Percentiles rank a stretch among this genome's conserved stretches.
Conservation (phyloP, 495 filamentous ascomycete species). For the Penicillium malachiteum region DNA sequence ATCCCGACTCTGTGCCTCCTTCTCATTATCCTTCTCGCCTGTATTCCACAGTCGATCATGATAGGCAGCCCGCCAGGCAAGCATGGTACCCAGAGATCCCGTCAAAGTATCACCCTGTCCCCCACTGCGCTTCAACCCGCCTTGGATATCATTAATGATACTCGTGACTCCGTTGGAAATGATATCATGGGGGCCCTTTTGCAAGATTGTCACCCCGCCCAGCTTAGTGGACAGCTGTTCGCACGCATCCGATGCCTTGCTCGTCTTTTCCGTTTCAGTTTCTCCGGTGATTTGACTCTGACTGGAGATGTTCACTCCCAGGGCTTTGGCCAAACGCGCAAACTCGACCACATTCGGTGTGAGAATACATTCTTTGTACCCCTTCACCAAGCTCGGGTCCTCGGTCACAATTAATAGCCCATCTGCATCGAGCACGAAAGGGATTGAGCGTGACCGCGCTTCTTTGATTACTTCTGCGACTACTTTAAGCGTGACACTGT, state of each 20-base stretch:
- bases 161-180: slow-evolving; percentile 81
- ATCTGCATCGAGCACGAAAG: slow-evolving; percentile 91
- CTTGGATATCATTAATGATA: slow-evolving; percentile 67
- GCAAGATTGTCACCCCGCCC: slow-evolving; percentile 84
- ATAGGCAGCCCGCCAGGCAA: slow-evolving; percentile 87
- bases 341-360: slow-evolving; percentile 97
- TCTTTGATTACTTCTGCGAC: slow-evolving; percentile 76
- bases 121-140: slow-evolving; percentile 85
- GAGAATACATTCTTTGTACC: slow-evolving; percentile 81
- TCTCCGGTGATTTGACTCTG: slow-evolving; percentile 42
- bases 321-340: slow-evolving; percentile 68
- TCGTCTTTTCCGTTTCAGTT: slow-evolving; percentile 43
- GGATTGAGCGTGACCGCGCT: slow-evolving; percentile 69
- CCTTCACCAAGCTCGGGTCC: slow-evolving; percentile 72
- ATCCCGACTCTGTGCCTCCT: slow-evolving; percentile 36
- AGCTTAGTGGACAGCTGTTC: slow-evolving; percentile 72
- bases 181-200: slow-evolving; percentile 84
- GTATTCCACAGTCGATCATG: slow-evolving; percentile 77
- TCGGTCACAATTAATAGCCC: slow-evolving; percentile 75
- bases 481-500: slow-evolving; percentile 85
- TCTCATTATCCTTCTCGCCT: slow-evolving; percentile 43
- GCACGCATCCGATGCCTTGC: slow-evolving; percentile 55
- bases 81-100: slow-evolving; percentile 79
- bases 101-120: slow-evolving; percentile 97
- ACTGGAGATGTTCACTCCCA: slow-evolving; percentile 57